Evolutionary conservation across 1,284 basidiomycete genomes (phyloP), one percentile per base, ranked within the genome.

Genomic region (Apiotrichum mycotoxinovorans): DNA sequence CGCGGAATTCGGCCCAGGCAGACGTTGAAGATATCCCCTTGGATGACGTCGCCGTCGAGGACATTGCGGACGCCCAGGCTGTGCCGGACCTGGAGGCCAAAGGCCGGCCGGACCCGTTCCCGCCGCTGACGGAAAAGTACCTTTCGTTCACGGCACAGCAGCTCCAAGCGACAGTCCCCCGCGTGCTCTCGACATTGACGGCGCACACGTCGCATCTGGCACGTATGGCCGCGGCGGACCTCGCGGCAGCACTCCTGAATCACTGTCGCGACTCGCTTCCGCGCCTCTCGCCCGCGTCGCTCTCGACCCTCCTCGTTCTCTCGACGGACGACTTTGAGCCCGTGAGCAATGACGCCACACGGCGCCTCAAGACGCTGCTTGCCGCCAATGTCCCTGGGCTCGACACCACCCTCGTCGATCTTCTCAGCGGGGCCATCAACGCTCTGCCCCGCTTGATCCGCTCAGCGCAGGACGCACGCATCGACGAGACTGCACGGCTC

Each of bases 381-480:
- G 26, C 81, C 82, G 23, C 20, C 34, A 51, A 56, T 40, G n/a
- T 26, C 4, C 59, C 80, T 78, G 4, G 72, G 85, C 30, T 76
- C 83, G 51, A 62, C 57, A 83, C 81, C 30, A 83, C 82, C 1
- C 53, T 77, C 4, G 56, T 69, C 7, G 66, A 73, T 11, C 58
- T 79, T 12, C 68, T 79, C 7, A 64, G 80, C 62, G 84, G 88
- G 43, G 83, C 84, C 57, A 79, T 95, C 34, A 77, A 83, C n/a
- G 79, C 85, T 0, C 78, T 96, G 4, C 89, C 92, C n/a, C 83
- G 85, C 12, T 78, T 88, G 12, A 80, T 94, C 40, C 79, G 81
- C 9, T 83, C 84, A 4, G 84, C 83, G 50, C 83, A 87, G 17
- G 89, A 92, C 63, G 73, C 80, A 14, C 86, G 86, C 69, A 82